phyloP scores from a whole-genome alignment of 495 filamentous ascomycete genomes.

The Hyaloscypha bicolor region DNA sequence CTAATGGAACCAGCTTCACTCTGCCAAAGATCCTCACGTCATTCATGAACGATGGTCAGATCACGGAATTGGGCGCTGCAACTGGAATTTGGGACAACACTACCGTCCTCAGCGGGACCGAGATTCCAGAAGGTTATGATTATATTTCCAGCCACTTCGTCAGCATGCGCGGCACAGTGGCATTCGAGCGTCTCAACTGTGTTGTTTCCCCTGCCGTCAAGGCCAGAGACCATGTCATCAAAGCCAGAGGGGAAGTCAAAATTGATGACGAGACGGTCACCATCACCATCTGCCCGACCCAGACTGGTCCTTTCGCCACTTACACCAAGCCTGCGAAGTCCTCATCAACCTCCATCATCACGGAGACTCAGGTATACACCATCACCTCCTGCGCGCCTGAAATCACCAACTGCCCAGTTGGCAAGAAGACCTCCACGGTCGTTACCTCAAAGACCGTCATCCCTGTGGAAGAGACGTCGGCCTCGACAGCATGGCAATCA shows the following conservation, averaged over 20 bases:
- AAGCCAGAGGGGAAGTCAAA: background rate
- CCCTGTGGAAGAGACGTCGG: background rate
- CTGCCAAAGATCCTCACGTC: constrained; percentile 52
- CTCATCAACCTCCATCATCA: constrained; percentile 1
- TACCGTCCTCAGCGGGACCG: constrained; percentile 41
- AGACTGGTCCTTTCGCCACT: constrained; percentile 2
- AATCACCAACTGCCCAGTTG: constrained; percentile 59
- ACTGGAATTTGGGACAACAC: constrained; percentile 57
- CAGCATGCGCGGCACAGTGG: constrained; percentile 59
- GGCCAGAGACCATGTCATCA: background rate
- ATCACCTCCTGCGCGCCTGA: constrained; percentile 54
- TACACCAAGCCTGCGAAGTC: background rate
- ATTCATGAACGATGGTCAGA: constrained; percentile 62
- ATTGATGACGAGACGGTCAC: background rate
- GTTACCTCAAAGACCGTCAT: constrained; percentile 15
- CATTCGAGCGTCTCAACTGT: constrained; percentile 54
- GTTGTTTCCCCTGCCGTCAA: constrained; percentile 4
- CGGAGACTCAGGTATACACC: constrained; percentile 37
- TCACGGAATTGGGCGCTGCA: constrained; percentile 54
- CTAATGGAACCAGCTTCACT: constrained; percentile 40
- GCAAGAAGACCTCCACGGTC: constrained; percentile 32
- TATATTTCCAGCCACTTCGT: constrained; percentile 49
- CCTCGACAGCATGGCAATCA: background rate
- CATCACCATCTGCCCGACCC: constrained; percentile 10
- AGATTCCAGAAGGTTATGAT: constrained; percentile 40